Base-by-base conservation (phyloP, 495 filamentous ascomycete genomes). In the Trichoderma reesei region DNA sequence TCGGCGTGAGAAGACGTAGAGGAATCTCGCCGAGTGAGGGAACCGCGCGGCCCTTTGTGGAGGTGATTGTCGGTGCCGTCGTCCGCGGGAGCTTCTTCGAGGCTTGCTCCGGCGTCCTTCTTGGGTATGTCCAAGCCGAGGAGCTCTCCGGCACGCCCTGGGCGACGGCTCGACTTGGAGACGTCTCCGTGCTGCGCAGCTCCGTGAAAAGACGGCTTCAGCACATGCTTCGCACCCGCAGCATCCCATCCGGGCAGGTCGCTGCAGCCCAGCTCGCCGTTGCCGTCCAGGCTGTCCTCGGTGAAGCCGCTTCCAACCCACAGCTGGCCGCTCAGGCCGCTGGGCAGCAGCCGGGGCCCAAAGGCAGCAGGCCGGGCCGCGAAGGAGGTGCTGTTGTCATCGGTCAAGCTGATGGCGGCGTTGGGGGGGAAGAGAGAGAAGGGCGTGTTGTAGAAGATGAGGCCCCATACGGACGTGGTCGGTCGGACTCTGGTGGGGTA, bases 311-410 rank as follows among this genome's bases (percentile, higher is more conserved):
- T 92, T 11, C 92, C 92, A 59, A 95, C 85, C 92, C 92, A 96
- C 51, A 96, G 73, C 71, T 88, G 89, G 16, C 90, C 91, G 67
- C 89, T 92, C 56, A 96, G 76, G 33, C 92, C 92, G 61, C 85
- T 83, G 31, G 76, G 72, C 1, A 91, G 90, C 36, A 98, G 73
- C 2, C 86, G 71, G 2, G 95, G 91, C 1, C 94, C 94, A 74
- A 98, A 98, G 61, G 91, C 92, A 46, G 94, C 94, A 64, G 94
- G 95, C 42, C 94, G 82, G 56, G 94, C 91, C 20, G 95, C 77
- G 76, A 98, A 98, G 68, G 93, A 96, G 5, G 94, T 98, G 46
- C 90, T 96, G 72, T 98, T 98, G 73, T 98, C 94, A 75, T 98
- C 92, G 65, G 91, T 96, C 48, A 98, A 86, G 68, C 90, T 96